Percentiles rank a stretch among this genome's conserved stretches.
Conservation (phyloP, 2,329 filamentous ascomycete genomes). For the Cadophora sp. region DNA sequence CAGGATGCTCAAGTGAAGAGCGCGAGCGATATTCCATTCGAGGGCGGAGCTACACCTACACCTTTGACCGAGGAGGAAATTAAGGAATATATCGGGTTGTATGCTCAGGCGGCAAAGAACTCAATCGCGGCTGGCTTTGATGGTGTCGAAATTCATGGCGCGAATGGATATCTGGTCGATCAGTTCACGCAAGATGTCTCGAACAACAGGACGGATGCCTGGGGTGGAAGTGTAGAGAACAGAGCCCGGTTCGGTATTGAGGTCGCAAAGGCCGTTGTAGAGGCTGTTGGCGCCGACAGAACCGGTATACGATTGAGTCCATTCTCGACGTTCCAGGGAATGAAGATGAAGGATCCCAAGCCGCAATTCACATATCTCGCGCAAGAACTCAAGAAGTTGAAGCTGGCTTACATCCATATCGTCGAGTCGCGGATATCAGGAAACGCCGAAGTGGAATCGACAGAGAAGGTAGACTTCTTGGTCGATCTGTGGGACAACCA, state of each 20-base stretch:
- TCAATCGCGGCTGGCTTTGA: conserved; percentile 63
- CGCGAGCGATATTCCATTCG: conserved; percentile 37
- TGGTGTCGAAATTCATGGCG: conserved; percentile 53
- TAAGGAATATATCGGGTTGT: conserved; percentile 47
- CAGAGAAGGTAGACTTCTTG: conserved; percentile 51
- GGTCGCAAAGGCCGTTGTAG: conserved; percentile 56
- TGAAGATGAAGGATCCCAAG: conserved; percentile 67
- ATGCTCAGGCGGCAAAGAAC: conserved; percentile 46
- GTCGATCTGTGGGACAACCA: conserved; percentile 52
- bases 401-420: conserved; percentile 67
- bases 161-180: conserved; percentile 46
- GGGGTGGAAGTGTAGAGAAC: conserved; percentile 58
- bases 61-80: conserved; percentile 50
- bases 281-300: conserved; percentile 58
- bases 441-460: conserved; percentile 49
- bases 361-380: conserved; percentile 69
- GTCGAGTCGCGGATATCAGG: conserved; percentile 55
- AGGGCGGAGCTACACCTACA: conserved; percentile 37
- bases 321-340: conserved; percentile 66
- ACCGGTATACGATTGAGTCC: conserved; percentile 66
- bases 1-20: conserved; percentile 31
- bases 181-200: conserved; percentile 46
- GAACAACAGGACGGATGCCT: conserved; percentile 64
- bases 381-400: conserved; percentile 55
- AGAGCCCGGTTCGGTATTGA: conserved; percentile 60